These are phyloP conservation scores for Pseudopithomyces chartarum DNA, from an alignment of 2,329 filamentous ascomycete genomes.

Conservation along the genomic window DNA sequence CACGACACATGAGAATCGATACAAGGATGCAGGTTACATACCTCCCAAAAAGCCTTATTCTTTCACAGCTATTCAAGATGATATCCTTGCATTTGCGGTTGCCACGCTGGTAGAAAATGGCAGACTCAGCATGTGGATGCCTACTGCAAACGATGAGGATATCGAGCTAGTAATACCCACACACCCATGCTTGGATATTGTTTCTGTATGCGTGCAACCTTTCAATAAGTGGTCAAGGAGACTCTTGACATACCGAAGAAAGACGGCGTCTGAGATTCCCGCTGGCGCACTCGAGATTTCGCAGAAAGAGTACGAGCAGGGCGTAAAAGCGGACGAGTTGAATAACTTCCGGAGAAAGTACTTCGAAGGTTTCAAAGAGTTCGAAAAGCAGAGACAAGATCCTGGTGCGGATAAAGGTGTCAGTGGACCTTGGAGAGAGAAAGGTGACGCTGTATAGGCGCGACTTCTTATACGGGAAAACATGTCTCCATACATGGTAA, in stretches of 20 bases:
- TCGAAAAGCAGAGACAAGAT: conserved; percentile 37
- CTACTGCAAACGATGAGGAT: conserved; percentile 68
- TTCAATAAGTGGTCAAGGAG: conserved; percentile 95
- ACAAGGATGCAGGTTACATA: conserved; percentile 63
- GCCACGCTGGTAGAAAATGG: conserved; percentile 78
- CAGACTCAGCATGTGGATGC: conserved; percentile 95
- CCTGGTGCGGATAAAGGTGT: conserved; percentile 7
- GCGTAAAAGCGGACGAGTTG: conserved; percentile 66
- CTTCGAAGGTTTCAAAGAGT: conserved; percentile 47
- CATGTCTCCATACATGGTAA: not conserved
- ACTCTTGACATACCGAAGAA: conserved; percentile 81
- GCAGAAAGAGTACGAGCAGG: conserved; percentile 45
- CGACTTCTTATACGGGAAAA: not conserved
- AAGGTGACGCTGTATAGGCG: not conserved
- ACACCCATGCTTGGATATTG: conserved; percentile 75
- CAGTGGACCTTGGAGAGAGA: conserved; percentile 16
- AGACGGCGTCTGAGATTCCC: conserved; percentile 62
- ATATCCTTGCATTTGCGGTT: conserved; percentile 83
- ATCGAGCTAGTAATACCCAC: conserved; percentile 76
- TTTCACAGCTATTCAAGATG: conserved; percentile 86
- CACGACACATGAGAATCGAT: conserved; percentile 32
- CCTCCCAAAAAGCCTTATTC: conserved; percentile 91
- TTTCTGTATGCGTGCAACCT: conserved; percentile 78
- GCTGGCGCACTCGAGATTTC: conserved; percentile 19
- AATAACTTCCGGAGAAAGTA: conserved; percentile 69